Conservation (phyloP, 768 basidiomycete species). For the Lepiota venenata region DNA sequence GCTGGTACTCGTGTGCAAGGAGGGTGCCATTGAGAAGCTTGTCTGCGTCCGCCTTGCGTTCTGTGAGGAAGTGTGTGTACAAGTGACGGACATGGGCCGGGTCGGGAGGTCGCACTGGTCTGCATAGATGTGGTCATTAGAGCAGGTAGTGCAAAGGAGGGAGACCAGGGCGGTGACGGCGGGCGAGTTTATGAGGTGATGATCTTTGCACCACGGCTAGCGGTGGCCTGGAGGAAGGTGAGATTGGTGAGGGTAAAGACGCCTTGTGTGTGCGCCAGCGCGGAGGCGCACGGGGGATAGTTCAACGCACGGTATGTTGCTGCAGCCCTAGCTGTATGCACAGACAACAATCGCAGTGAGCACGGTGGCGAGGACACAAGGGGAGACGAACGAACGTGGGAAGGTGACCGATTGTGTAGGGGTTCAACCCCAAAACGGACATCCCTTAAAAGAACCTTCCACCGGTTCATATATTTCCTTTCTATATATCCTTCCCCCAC, state of each 20-base stretch:
- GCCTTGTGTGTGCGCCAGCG: constrained; percentile 52
- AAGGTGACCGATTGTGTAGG: no score
- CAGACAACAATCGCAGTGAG: no score
- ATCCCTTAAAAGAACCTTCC: no score
- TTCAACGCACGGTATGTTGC: no score
- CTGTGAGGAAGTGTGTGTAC: constrained; percentile 59
- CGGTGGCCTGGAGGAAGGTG: constrained; percentile 61
- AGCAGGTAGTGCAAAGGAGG: constrained; percentile 62
- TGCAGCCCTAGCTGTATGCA: no score
- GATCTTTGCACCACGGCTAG: constrained; percentile 73
- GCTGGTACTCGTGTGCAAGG: no score
- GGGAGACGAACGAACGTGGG: no score
- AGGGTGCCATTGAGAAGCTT: constrained; percentile 76
- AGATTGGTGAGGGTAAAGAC: constrained; percentile 73
- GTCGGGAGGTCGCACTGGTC: constrained; percentile 73
- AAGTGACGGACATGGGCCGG: constrained; percentile 70
- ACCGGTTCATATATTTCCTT: no score
- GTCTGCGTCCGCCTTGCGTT: constrained; percentile 24
- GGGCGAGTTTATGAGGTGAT: constrained; percentile 58
- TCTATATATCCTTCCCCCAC: no score
- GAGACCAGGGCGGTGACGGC: constrained; percentile 58
- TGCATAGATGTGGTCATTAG: constrained; percentile 76
- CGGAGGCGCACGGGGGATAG: no score
- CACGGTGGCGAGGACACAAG: no score
- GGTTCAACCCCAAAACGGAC: no score